These are phyloP conservation scores for Talaromyces sp. DNA, from an alignment of 2,329 filamentous ascomycete species.

Conservation along the genomic window DNA sequence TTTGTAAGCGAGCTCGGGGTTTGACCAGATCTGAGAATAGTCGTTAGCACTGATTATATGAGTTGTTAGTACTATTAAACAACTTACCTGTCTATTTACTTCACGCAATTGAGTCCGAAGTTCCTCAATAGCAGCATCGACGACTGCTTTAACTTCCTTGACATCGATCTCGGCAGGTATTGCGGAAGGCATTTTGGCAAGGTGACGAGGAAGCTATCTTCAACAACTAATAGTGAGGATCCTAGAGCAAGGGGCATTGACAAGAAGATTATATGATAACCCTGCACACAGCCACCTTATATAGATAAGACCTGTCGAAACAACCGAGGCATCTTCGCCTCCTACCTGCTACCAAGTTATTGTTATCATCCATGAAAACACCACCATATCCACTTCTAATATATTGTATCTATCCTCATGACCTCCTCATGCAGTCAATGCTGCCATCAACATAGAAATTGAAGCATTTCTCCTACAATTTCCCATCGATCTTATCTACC, in stretches of 20 bases:
- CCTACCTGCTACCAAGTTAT: background rate
- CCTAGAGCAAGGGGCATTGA: background rate
- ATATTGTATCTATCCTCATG: background rate
- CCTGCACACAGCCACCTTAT: background rate
- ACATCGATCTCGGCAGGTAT: background rate
- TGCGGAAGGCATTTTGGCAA: constrained; percentile 7
- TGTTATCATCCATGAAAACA: background rate
- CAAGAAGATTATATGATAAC: background rate
- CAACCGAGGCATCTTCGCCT: background rate
- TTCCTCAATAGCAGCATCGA: constrained; percentile 4
- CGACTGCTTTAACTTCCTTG: constrained; percentile 4
- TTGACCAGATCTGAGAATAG: constrained; percentile 20
- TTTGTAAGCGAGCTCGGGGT: constrained; percentile 25
- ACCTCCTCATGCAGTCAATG: background rate
- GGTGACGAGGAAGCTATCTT: background rate
- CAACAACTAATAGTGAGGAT: background rate
- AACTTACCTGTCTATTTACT: background rate
- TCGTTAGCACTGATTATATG: background rate
- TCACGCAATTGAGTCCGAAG: background rate
- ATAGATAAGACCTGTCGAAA: background rate
- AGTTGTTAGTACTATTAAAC: background rate
- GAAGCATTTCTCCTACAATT: background rate
- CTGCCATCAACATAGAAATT: background rate
- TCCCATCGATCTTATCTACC: background rate
- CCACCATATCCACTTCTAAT: background rate